Evolutionary conservation across 495 filamentous ascomycete genomes (phyloP), one percentile per base, ranked within the genome.

Genomic region (Aspergillus sclerotiicarbonarius): DNA sequence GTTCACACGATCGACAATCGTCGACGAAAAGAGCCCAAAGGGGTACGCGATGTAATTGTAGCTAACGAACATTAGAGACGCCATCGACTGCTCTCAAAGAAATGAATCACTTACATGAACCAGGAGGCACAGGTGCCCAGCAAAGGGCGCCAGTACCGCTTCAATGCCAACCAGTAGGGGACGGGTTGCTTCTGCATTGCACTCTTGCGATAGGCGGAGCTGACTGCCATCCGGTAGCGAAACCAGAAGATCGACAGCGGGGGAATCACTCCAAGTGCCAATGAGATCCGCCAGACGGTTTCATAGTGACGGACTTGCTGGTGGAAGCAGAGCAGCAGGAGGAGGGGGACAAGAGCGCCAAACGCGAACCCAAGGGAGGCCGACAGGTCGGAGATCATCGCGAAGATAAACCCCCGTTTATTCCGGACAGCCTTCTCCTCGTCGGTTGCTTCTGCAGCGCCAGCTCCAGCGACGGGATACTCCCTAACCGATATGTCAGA

Each of bases 131-230:
- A 68, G 10, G 63, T 65, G 13, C 71, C 74, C 0, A 77, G 56
- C 56, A 76, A 44, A 2, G 68, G 65, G 12, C 67, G 56, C 74
- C 74, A 74, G 48, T 77, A 77, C 19, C 69, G 69, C 43, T 67
- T 71, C n/a, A 71, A 47, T 0, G 62, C 69, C 2, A 75, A 58
- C 61, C 58, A 61, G 43, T 67, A 67, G 1, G 71, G 71, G 16
- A 73, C 61, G 51, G 46, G 64, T 54, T 65, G 76, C 48, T 64
- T 64, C 58, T 53, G 67, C 66, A 67, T 84, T 75, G 75, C 86
- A 88, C 67, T 89, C 83, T 70, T 90, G 80, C 10, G 87, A 86
- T 71, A 92, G 82, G 58, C 84, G 69, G 6, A 91, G 76, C 67
- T 83, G 83, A 69, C 60, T 2, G 61, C 62, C 68, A 76, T 72